Evolutionary conservation across 176 grass and related monocot genomes (phyloP).

Genomic region (Juncus inflexus): DNA sequence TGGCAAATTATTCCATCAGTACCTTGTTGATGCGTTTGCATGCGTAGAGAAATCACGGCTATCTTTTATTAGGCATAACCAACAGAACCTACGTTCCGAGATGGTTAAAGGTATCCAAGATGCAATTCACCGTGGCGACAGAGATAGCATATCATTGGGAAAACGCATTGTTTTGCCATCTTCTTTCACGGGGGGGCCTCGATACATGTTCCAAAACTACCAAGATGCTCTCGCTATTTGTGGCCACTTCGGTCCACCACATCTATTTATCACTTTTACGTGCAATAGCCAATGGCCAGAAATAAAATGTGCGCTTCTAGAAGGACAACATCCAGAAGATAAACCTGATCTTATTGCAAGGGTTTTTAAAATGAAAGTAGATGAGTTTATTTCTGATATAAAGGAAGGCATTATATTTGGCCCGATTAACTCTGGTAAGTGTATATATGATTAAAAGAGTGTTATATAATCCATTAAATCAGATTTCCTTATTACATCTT

Average conservation of each 20-base stretch:
- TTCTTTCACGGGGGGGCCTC: background rate
- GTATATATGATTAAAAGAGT: no score
- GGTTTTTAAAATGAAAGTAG: background rate
- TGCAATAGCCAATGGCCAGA: constrained; percentile 10
- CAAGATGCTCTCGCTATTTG: background rate
- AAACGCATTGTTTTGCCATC: background rate
- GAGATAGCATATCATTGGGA: background rate
- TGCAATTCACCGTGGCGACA: background rate
- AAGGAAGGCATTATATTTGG: background rate
- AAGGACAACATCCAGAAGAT: background rate
- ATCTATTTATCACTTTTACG: background rate
- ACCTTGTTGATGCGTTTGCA: no score
- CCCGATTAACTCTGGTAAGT: background rate
- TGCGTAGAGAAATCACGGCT: background rate
- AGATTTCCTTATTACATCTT: no score
- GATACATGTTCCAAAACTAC: no score
- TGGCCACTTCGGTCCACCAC: background rate
- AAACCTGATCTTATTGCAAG: background rate
- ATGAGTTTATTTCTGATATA: background rate
- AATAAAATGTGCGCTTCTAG: background rate
- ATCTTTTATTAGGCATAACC: background rate
- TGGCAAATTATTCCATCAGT: background rate
- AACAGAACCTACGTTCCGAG: background rate
- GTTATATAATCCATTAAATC: no score
- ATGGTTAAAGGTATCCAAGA: no score